These are phyloP conservation scores for Guadua angustifolia DNA, from an alignment of 176 grass and related monocot genomes.

Conservation along the genomic window DNA sequence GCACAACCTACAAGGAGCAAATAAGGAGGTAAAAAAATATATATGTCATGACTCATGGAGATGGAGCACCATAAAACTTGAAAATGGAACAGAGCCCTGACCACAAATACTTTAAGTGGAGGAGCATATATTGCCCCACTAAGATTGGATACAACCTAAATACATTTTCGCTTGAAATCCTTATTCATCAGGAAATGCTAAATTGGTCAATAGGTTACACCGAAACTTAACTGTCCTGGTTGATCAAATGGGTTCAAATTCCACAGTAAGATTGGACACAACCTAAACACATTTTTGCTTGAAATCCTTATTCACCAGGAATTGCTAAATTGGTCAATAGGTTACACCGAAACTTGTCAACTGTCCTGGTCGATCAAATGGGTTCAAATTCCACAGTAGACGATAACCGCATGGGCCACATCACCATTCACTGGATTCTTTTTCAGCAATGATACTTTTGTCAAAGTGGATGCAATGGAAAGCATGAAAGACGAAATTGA, in stretches of 20 bases:
- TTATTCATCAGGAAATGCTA: background rate
- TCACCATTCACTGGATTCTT: background rate
- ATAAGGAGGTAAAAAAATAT: constrained; percentile 15
- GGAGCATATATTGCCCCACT: background rate
- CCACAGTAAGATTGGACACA: background rate
- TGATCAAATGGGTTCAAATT: too few relatives aligned
- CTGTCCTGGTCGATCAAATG: background rate
- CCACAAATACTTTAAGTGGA: background rate
- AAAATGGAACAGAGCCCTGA: background rate
- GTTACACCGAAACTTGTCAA: background rate
- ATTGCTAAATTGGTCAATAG: background rate
- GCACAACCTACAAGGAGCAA: constrained; percentile 62
- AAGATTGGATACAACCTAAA: background rate
- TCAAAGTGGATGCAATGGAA: constrained; percentile 14
- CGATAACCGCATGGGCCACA: background rate
- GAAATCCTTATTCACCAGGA: background rate
- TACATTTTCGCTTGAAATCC: background rate
- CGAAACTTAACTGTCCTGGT: background rate
- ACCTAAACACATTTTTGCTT: background rate
- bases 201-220: background rate
- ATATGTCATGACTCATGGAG: constrained; percentile 16
- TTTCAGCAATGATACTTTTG: background rate
- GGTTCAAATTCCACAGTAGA: background rate
- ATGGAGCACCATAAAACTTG: background rate
- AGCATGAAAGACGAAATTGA: background rate